Percentiles rank a stretch among this genome's conserved stretches.
Evolutionary conservation across 441 rosid species (phyloP).

Genomic region (Pelargonium citronellum): DNA sequence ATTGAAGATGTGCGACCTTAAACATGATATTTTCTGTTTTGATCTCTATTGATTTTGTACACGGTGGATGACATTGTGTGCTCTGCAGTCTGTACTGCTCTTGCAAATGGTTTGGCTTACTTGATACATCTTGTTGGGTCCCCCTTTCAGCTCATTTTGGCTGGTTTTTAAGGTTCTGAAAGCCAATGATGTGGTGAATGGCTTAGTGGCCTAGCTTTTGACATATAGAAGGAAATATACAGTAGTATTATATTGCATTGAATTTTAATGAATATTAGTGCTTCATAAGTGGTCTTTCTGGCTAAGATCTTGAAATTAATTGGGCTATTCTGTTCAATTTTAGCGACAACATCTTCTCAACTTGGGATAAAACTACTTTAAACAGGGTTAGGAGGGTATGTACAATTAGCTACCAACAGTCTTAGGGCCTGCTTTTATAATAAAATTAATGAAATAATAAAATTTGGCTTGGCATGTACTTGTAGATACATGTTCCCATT

Average conservation of each 20-base stretch:
- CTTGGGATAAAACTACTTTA: constrained; percentile 4
- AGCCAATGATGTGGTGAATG: constrained; percentile 8
- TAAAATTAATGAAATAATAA: background rate
- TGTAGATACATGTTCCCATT: too few species aligned
- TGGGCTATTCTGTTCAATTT: constrained; percentile 3
- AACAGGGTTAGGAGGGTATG: background rate
- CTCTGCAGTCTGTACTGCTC: background rate
- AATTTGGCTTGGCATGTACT: constrained; percentile 4
- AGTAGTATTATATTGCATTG: background rate
- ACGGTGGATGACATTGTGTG: background rate
- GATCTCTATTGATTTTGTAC: background rate
- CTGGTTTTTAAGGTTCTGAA: background rate
- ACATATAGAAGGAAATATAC: background rate
- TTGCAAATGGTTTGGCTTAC: background rate
- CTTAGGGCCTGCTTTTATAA: background rate
- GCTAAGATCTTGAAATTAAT: background rate
- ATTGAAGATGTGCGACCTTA: constrained; percentile 6
- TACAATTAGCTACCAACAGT: background rate
- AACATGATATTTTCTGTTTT: background rate
- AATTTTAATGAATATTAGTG: background rate
- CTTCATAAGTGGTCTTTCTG: constrained; percentile 1
- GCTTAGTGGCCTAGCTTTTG: constrained; percentile 1
- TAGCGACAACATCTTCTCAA: background rate
- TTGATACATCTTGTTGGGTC: background rate
- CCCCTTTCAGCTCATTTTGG: background rate